Base-by-base conservation (phyloP, 1,139 yeast species). In the Yarrowia galli region DNA sequence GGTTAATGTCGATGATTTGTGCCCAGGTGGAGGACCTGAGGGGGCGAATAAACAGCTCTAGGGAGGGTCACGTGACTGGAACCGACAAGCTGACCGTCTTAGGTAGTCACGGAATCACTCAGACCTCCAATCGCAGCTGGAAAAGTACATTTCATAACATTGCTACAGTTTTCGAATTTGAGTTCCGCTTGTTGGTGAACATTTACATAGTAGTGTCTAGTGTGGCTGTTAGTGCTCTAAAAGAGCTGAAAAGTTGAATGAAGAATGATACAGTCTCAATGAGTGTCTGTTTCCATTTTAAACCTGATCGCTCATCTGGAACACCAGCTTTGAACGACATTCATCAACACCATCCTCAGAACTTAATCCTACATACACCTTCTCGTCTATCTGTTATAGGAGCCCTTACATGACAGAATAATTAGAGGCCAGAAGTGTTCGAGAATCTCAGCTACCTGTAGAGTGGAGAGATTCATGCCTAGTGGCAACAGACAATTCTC, bases 401-500 rank as follows among this genome's bases (percentile, higher is more conserved):
- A 38, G 54, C 54, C 54, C 54, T 49, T 49, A 49, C 54, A 49
- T 49, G 54, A 49, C 23, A n/a, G 16, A n/a, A n/a, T 18, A 10
- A 32, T 32, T 22, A 43, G n/a, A n/a, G 32, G 32, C 6, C 32
- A 28, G 32, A 28, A 28, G 32, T 28, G 32, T 25, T 25, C 28
- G 7, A 3, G n/a, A n/a, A n/a, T n/a, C n/a, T n/a, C n/a, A n/a
- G n/a, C n/a, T n/a, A n/a, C n/a, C n/a, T n/a, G n/a, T n/a, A n/a
- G n/a, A n/a, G n/a, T n/a, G n/a, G n/a, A n/a, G n/a, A n/a, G 28
- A 25, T 25, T 7, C 28, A 25, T 3, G 28, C 28, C 28, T 25
- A 25, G 7, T 25, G 3, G 28, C 28, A 25, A 25, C 28, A 25
- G n/a, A n/a, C n/a, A n/a, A n/a, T n/a, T n/a, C n/a, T n/a, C n/a